Evolutionary conservation across 495 filamentous ascomycete species (phyloP).

Genomic region (Podospora pseudocomata): DNA sequence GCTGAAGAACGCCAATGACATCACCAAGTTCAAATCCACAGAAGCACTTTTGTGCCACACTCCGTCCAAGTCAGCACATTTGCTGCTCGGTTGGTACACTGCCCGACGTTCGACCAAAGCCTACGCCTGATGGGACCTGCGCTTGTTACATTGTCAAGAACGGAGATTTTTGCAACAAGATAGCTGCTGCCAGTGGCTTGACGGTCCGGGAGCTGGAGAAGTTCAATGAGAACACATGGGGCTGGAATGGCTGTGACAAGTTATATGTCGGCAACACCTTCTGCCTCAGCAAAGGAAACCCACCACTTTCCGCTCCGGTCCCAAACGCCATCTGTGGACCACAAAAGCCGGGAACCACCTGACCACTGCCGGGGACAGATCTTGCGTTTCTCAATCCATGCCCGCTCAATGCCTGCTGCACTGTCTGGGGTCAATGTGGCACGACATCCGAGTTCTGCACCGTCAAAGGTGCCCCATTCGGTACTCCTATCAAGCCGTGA

Average conservation of each 20-base stretch:
- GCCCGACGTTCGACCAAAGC: too few relatives aligned
- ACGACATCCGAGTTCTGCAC: slow-evolving; percentile 43
- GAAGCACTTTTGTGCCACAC: slow-evolving; percentile 31
- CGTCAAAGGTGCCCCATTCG: slow-evolving; percentile 33
- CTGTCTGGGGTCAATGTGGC: slow-evolving; percentile 50
- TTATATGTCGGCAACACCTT: slow-evolving; percentile 32
- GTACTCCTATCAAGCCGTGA: slow-evolving; percentile 21
- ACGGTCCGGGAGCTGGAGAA: slow-evolving; percentile 31
- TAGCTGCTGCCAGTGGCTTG: slow-evolving; percentile 29
- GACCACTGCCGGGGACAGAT: neutral
- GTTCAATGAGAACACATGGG: slow-evolving; percentile 47
- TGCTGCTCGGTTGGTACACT: too few relatives aligned
- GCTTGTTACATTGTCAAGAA: slow-evolving; percentile 26
- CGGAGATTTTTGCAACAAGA: slow-evolving; percentile 29
- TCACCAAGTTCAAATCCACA: slow-evolving; percentile 37
- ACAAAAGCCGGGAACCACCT: slow-evolving; percentile 32
- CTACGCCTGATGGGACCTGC: slow-evolving; percentile 23
- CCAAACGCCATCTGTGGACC: slow-evolving; percentile 43
- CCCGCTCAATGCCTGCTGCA: slow-evolving; percentile 36
- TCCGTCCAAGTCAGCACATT: too few relatives aligned
- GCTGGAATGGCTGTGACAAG: slow-evolving; percentile 41
- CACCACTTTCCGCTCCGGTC: slow-evolving; percentile 41
- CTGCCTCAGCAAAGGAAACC: slow-evolving; percentile 42
- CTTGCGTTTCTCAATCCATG: slow-evolving; percentile 31
- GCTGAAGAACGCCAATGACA: slow-evolving; percentile 30